Evolutionary conservation across 306 rosid species (phyloP).

Genomic region (Spatholobus suberectus): DNA sequence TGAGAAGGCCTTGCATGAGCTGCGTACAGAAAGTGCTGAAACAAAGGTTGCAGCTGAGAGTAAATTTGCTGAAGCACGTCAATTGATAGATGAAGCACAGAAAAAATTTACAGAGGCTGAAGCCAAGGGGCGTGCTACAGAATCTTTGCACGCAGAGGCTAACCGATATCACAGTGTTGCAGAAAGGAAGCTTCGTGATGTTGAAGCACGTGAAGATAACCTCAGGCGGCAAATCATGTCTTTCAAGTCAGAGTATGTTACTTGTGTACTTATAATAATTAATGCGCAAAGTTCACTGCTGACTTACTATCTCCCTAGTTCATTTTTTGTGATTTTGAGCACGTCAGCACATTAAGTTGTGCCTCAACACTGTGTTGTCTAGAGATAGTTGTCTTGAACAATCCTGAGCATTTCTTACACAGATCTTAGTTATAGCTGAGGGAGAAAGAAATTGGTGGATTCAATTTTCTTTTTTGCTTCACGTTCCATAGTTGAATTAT

Average conservation of each 20-base stretch:
- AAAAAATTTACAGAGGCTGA: constrained; percentile 73
- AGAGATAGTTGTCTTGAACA: not conserved
- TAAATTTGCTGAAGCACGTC: constrained; percentile 72
- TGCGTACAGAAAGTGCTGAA: constrained; percentile 95
- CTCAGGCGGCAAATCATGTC: constrained; percentile 72
- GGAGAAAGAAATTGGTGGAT: not conserved
- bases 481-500: not conserved
- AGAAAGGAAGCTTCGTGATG: constrained; percentile 88
- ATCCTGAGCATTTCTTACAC: not conserved
- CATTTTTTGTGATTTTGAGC: constrained; percentile 2
- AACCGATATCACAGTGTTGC: constrained; percentile 66
- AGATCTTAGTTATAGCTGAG: not conserved
- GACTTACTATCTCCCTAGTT: constrained; percentile 1
- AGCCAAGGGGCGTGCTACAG: constrained; percentile 70
- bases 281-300: not conserved
- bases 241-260: constrained; percentile 83
- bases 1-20: constrained; percentile 90
- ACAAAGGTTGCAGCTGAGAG: constrained; percentile 88
- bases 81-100: constrained; percentile 73
- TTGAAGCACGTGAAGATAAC: constrained; percentile 95
- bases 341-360: not conserved
- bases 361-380: not conserved
- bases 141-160: constrained; percentile 82
- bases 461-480: not conserved
- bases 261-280: not conserved